These are phyloP conservation scores for Yamadazyma trypodendri DNA, from an alignment of 1,139 yeast species.

Conservation along the genomic window DNA sequence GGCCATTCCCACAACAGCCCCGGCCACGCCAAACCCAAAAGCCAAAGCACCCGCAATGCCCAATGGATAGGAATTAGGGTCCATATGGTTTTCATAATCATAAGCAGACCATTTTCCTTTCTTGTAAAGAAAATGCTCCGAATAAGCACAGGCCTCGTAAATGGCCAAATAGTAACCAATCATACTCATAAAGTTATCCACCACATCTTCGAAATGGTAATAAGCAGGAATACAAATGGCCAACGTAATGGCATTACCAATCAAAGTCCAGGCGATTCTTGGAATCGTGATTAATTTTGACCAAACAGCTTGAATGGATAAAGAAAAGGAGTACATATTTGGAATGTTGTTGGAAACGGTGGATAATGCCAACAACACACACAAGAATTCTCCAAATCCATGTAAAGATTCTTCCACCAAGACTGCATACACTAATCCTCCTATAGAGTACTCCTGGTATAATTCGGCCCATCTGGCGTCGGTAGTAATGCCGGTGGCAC, in stretches of 20 bases:
- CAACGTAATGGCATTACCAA: constrained; percentile 72
- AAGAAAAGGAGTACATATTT: constrained; percentile 85
- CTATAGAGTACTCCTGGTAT: constrained; percentile 59
- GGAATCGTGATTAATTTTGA: constrained; percentile 70
- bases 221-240: constrained; percentile 90
- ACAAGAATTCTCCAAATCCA: constrained; percentile 87
- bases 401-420: constrained; percentile 76
- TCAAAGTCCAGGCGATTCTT: constrained; percentile 75
- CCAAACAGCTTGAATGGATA: constrained; percentile 84
- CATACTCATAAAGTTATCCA: constrained; percentile 84
- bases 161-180: constrained; percentile 90
- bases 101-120: constrained; percentile 58
- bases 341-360: constrained; percentile 90
- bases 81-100: constrained; percentile 60
- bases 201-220: constrained; percentile 66
- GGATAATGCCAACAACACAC: constrained; percentile 78
- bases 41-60: constrained; percentile 79
- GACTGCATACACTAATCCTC: constrained; percentile 80
- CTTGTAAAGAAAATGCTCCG: constrained; percentile 80
- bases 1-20: constrained; percentile 82
- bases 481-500: constrained; percentile 62
- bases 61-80: constrained; percentile 58
- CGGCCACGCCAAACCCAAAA: constrained; percentile 80
- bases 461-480: constrained; percentile 47
- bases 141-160: constrained; percentile 66